Evolutionary conservation across 345 rosid species (phyloP).

Genomic region (Brassica rapa): DNA sequence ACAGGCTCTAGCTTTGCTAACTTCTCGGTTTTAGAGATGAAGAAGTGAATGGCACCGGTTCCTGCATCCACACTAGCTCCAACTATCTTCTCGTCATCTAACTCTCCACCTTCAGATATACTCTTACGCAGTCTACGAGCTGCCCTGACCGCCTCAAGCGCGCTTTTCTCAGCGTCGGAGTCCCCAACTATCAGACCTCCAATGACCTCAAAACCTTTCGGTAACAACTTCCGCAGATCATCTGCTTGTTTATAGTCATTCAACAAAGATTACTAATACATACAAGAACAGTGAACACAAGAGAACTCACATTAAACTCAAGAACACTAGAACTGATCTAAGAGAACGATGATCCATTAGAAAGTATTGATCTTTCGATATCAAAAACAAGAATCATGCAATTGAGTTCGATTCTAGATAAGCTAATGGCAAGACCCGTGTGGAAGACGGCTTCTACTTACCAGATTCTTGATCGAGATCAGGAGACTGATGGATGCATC

Average conservation of each 20-base stretch:
- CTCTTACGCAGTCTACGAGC: conserved; percentile 56
- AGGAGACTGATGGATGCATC: conserved; percentile 61
- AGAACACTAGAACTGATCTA: background rate
- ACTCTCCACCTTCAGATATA: conserved; percentile 48
- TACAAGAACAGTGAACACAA: background rate
- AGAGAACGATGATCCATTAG: conserved; percentile 2
- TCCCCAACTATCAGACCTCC: conserved; percentile 63
- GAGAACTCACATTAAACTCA: background rate
- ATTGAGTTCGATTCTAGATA: background rate
- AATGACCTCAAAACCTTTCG: conserved; percentile 71
- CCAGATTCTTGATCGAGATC: conserved; percentile 80
- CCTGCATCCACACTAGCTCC: conserved; percentile 65
- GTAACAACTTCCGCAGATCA: conserved; percentile 61
- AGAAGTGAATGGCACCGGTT: conserved; percentile 50
- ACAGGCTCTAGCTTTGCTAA: conserved; percentile 47
- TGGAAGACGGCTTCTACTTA: conserved; percentile 16
- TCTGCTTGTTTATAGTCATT: conserved; percentile 47
- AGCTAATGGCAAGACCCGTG: background rate
- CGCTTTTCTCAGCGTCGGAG: conserved; percentile 48
- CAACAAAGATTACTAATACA: background rate
- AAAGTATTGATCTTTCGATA: background rate
- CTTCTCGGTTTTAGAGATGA: conserved; percentile 51
- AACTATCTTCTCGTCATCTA: conserved; percentile 44
- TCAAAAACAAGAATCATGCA: conserved; percentile 5
- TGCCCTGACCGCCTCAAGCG: conserved; percentile 55